A percentile compares a stretch with the other conserved stretches of the same genome.
phyloP scores from a whole-genome alignment of 495 filamentous ascomycete genomes.

The Hypomontagnella submonticulosa region DNA sequence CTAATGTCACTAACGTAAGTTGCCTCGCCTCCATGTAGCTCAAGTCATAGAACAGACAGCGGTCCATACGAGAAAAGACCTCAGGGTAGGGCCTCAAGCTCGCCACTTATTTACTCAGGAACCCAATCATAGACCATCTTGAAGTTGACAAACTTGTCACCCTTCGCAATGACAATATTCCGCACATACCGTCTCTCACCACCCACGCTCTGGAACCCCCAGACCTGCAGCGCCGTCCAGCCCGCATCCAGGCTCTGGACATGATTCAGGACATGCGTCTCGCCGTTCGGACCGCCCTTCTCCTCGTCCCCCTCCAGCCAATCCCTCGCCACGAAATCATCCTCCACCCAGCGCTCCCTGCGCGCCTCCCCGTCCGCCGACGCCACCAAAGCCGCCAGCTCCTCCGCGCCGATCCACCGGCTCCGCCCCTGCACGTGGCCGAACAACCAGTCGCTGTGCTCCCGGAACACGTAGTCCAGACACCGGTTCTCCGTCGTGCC shows the following conservation, averaged over 20 bases:
- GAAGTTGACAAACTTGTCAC: conserved; percentile 66
- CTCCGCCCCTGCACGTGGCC: conserved; percentile 73
- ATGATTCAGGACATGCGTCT: conserved; percentile 61
- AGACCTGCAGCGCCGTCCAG: conserved; percentile 71
- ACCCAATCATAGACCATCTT: conserved; percentile 79
- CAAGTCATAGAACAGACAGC: neutral
- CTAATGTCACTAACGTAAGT: too few species aligned
- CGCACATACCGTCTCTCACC: conserved; percentile 74
- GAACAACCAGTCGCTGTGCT: conserved; percentile 84
- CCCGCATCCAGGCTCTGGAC: conserved; percentile 64
- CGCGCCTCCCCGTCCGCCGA: conserved; percentile 38
- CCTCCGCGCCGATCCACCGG: conserved; percentile 58
- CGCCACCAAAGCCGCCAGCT: conserved; percentile 42
- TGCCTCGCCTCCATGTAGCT: neutral
- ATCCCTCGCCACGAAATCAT: conserved; percentile 61
- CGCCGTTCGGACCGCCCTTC: conserved; percentile 59
- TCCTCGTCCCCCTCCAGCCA: conserved; percentile 64
- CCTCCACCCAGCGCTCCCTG: conserved; percentile 39
- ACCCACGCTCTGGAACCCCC: conserved; percentile 62
- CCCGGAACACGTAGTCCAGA: conserved; percentile 75
- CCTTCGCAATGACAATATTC: conserved; percentile 74
- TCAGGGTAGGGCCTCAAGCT: neutral
- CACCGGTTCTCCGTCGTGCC: conserved; percentile 77
- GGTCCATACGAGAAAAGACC: neutral
- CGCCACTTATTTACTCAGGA: conserved; percentile 13